Percentiles rank a stretch among this genome's conserved stretches.
These are phyloP conservation scores for Mycena epipterygia DNA, from an alignment of 768 basidiomycete genomes.

Conservation along the genomic window DNA sequence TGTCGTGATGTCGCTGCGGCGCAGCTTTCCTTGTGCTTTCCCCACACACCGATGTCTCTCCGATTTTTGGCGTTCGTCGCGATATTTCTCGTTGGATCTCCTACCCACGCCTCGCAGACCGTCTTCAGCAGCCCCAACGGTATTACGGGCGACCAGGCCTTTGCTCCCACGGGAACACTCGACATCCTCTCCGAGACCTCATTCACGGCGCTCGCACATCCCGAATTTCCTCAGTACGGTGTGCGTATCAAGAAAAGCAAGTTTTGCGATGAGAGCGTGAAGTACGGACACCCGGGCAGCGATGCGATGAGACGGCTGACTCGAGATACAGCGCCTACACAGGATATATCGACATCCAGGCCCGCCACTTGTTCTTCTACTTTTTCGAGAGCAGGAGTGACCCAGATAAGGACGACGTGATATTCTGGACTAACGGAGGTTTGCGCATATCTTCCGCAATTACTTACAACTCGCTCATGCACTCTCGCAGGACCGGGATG, in stretches of 20 bases:
- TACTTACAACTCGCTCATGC: conserved; percentile 1
- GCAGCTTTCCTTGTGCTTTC: neutral
- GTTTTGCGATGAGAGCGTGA: conserved; percentile 54
- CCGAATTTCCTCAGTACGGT: conserved; percentile 56
- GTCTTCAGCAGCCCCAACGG: neutral
- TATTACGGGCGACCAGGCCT: neutral
- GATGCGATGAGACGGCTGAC: neutral
- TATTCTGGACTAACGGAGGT: conserved; percentile 70
- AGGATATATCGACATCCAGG: conserved; percentile 64
- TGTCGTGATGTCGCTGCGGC: too few relatives aligned
- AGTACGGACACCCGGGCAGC: conserved; percentile 38
- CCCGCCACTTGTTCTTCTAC: conserved; percentile 66
- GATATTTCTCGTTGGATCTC: neutral
- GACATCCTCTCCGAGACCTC: conserved; percentile 16
- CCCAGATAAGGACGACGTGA: conserved; percentile 59
- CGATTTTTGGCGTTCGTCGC: neutral
- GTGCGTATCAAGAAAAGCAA: conserved; percentile 53
- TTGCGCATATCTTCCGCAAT: neutral
- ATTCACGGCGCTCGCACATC: conserved; percentile 49
- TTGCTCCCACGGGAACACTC: conserved; percentile 1
- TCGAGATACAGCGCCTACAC: conserved; percentile 52
- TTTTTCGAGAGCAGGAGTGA: conserved; percentile 68
- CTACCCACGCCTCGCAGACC: neutral
- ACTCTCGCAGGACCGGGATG: conserved; percentile 12
- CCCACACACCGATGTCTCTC: too few relatives aligned